Base-by-base conservation (phyloP, 768 basidiomycete genomes). In the Naematelia encephala region DNA sequence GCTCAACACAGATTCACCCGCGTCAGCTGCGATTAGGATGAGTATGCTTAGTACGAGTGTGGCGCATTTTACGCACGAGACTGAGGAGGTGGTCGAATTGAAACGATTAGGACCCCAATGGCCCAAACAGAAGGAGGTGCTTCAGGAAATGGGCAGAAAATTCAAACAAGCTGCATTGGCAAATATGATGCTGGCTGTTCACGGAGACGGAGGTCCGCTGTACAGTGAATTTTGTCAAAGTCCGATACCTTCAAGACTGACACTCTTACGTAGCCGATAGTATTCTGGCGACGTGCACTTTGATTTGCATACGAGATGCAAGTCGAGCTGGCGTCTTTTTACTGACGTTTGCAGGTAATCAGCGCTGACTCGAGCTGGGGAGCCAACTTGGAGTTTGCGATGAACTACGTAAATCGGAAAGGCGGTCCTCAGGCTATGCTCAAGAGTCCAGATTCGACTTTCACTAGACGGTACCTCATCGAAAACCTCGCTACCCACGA, bases 401-500 rank as follows among this genome's bases (percentile, higher is more conserved):
- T 72, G 48, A 67, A 66, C 23, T 61, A 69, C 10, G 59, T 68
- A 25, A 48, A 48, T n/a, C 62, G 62, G 54, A 60, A 63, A 46
- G 70, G 70, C 29, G 68, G 70, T 34, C 70, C 70, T 3, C 65
- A 64, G 23, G 64, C 57, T 0, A 62, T 72, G 62, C 60, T 72
- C 13, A 57, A 51, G 29, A 51, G 52, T 12, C 16, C 54, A 4
- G 54, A 57, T n/a, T 62, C 58, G 21, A 59, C 61, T 21, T 72
- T 72, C 52, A 72, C 68, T 5, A 23, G 70, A 29, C 42, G 70
- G 45, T 72, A 65, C 55, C 45, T 69, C 19, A 42, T 72, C 21
- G 70, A 72, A 51, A 64, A 67, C 34, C 45, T 72, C 23, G 65
- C 70, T 10, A 62, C 60, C 5, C 68, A 72, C 50, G 68, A 72